Conservation (phyloP, 2,329 filamentous ascomycete genomes). For the Claviceps africana region DNA sequence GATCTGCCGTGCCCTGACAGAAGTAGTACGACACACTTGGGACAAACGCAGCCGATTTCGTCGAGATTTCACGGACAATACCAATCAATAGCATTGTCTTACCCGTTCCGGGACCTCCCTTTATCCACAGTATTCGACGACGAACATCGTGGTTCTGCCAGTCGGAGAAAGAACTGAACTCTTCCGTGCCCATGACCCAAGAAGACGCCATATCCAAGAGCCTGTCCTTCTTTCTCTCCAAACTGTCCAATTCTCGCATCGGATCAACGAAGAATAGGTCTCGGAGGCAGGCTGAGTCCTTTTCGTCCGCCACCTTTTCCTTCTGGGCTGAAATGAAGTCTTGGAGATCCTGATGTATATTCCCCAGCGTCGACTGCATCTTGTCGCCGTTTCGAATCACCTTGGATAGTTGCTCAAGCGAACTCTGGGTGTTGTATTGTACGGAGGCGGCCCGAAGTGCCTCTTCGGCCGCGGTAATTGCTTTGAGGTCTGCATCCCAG, state of each 20-base stretch:
- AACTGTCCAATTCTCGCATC: slow-evolving; percentile 6
- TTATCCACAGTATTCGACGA: slow-evolving; percentile 19
- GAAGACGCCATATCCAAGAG: slow-evolving; percentile 6
- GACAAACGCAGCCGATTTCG: slow-evolving; percentile 3
- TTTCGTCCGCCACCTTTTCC: slow-evolving; percentile 6
- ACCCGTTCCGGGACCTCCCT: slow-evolving; percentile 22
- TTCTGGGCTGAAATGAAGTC: slow-evolving; percentile 8
- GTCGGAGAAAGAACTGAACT: slow-evolving; percentile 12
- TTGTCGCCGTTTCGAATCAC: slow-evolving; percentile 6
- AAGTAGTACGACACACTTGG: slow-evolving; percentile 21
- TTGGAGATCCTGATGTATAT: slow-evolving; percentile 7
- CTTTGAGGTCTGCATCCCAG: slow-evolving; percentile 5
- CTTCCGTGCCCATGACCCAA: slow-evolving; percentile 6
- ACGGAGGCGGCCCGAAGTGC: slow-evolving; percentile 6
- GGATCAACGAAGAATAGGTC: slow-evolving; percentile 7
- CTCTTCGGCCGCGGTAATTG: slow-evolving; percentile 5
- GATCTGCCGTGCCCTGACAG: slow-evolving; percentile 23
- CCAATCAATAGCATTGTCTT: slow-evolving; percentile 23
- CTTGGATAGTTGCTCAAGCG: slow-evolving; percentile 5
- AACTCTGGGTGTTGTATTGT: slow-evolving; percentile 7
- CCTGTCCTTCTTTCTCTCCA: slow-evolving; percentile 8
- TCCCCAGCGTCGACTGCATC: slow-evolving; percentile 6
- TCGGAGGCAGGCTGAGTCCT: slow-evolving; percentile 7
- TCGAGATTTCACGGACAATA: slow-evolving; percentile 14
- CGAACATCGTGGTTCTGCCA: slow-evolving; percentile 14